phyloP scores from a whole-genome alignment of 352 stramenopile genomes.

The Globisporangium cylindrosporum region DNA sequence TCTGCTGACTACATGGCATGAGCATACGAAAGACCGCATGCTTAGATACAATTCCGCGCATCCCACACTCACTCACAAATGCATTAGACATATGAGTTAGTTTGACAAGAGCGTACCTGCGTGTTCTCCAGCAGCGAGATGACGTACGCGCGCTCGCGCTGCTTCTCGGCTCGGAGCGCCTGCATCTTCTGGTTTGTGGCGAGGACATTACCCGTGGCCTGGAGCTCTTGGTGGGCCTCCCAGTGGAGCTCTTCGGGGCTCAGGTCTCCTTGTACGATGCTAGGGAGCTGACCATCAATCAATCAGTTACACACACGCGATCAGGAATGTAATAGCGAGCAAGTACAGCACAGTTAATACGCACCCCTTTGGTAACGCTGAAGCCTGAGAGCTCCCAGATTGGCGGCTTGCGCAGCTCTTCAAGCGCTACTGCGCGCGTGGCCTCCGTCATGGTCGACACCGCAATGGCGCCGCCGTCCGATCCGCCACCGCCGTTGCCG shows the following conservation, averaged over 20 bases:
- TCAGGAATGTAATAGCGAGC: no score
- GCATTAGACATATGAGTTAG: no score
- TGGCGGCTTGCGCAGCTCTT: constrained; percentile 51
- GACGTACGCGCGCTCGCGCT: constrained; percentile 48
- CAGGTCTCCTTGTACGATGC: constrained; percentile 53
- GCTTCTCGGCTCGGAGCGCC: constrained; percentile 37
- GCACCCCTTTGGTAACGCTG: constrained; percentile 56
- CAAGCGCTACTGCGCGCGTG: constrained; percentile 42
- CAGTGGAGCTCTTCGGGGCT: constrained; percentile 61
- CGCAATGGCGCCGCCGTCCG: constrained; percentile 15
- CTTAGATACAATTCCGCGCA: no score
- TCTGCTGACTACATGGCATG: constrained; percentile 22
- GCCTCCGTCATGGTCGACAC: constrained; percentile 39
- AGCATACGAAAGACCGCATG: no score
- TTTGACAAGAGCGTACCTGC: background rate
- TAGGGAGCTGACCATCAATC: constrained; percentile 34
- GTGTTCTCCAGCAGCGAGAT: constrained; percentile 46
- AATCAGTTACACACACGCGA: background rate
- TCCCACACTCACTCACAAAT: no score
- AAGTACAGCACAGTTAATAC: constrained; percentile 11
- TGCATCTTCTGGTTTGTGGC: constrained; percentile 46
- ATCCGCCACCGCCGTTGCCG: constrained; percentile 14
- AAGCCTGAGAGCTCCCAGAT: constrained; percentile 70
- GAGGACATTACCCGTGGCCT: constrained; percentile 33
- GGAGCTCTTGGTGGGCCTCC: constrained; percentile 62